Evolutionary conservation across 257 asterid genomes (phyloP).

Genomic region (Ilex asprella): DNA sequence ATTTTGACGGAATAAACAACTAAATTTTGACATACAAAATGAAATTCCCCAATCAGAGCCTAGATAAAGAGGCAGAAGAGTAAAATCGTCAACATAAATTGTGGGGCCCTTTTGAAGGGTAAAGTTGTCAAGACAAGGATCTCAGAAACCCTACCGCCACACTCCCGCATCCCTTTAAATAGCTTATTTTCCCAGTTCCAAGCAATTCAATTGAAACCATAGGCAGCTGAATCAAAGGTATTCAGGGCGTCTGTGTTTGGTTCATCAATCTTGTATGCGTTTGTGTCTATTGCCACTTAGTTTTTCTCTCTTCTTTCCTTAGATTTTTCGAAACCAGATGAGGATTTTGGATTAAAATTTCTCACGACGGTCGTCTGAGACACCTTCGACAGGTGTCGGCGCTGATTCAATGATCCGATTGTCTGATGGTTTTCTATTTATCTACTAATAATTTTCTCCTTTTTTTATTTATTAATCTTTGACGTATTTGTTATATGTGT

Average conservation of each 20-base stretch:
- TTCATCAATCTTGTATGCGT: not conserved
- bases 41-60: too few relatives aligned
- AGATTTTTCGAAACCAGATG: constrained; percentile 17
- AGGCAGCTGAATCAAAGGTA: not conserved
- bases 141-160: not conserved
- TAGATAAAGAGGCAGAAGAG: too few relatives aligned
- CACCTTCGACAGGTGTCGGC: constrained; percentile 24
- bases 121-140: too few relatives aligned
- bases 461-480: not conserved
- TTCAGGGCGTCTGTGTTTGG: not conserved
- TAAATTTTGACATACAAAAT: too few relatives aligned
- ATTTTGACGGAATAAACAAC: too few relatives aligned
- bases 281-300: not conserved
- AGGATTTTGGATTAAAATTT: constrained; percentile 53
- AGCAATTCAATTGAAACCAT: too few relatives aligned
- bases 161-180: not conserved
- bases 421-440: constrained; percentile 39
- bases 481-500: not conserved
- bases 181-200: not conserved
- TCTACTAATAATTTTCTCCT: not conserved
- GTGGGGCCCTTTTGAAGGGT: not conserved
- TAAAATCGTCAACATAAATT: too few relatives aligned
- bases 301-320: not conserved
- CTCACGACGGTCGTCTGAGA: constrained; percentile 96
- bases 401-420: constrained; percentile 45